These are phyloP conservation scores for Aspergillus sp. DNA, from an alignment of 2,329 filamentous ascomycete species.

Conservation along the genomic window DNA sequence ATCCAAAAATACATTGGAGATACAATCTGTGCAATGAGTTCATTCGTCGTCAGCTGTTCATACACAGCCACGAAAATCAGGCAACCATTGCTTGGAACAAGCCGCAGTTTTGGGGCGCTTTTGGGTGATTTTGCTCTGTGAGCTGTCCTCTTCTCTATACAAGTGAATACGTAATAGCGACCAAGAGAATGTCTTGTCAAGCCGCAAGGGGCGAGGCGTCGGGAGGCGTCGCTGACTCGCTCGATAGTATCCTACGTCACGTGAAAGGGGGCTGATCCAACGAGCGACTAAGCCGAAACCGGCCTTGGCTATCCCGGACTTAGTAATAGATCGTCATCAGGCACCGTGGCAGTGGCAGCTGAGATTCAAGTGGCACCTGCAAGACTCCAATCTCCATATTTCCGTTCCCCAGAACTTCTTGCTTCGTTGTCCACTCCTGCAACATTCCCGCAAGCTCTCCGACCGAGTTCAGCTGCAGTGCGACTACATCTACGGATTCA, in stretches of 20 bases:
- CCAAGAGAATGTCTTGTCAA: neutral
- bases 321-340: constrained; percentile 1
- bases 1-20: neutral
- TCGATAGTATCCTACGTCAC: neutral
- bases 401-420: constrained; percentile 6
- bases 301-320: neutral
- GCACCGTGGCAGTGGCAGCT: neutral
- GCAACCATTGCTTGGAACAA: neutral
- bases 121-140: too few species aligned
- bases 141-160: too few species aligned
- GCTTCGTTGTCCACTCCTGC: constrained; percentile 3
- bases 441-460: neutral
- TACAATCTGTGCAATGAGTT: neutral
- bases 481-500: constrained; percentile 2
- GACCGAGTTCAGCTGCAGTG: neutral
- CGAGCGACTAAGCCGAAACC: neutral
- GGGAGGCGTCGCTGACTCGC: too few species aligned
- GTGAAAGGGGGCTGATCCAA: neutral
- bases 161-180: neutral
- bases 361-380: constrained; percentile 1
- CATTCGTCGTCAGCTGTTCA: neutral
- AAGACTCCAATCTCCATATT: constrained; percentile 3
- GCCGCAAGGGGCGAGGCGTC: neutral
- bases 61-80: neutral
- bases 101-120: neutral